Evolutionary conservation across 1,284 basidiomycete genomes (phyloP).

Genomic region (Fomitopsis pinicola): DNA sequence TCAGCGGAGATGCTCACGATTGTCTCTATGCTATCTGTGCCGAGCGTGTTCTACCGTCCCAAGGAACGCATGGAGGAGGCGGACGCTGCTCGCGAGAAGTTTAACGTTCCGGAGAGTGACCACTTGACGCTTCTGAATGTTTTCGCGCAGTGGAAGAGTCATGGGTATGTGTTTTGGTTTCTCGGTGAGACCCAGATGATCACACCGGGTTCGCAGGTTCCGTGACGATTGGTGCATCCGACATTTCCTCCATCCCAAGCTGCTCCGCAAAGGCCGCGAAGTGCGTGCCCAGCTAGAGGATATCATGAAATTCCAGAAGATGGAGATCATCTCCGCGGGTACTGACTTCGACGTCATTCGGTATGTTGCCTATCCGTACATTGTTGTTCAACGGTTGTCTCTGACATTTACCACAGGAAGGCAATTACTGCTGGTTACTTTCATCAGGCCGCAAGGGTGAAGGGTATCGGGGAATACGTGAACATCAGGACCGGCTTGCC

Average conservation of each 20-base stretch:
- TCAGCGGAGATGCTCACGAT: conserved; percentile 97
- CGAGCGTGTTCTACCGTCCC: conserved; percentile 94
- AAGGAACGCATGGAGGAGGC: conserved; percentile 95
- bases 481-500: conserved; percentile 95
- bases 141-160: conserved; percentile 97
- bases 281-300: conserved; percentile 97
- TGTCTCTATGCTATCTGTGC: conserved; percentile 98
- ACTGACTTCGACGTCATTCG: conserved; percentile 95
- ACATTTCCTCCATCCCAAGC: conserved; percentile 96
- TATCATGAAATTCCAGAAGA: conserved; percentile 98
- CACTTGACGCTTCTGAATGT: conserved; percentile 95
- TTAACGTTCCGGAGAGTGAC: conserved; percentile 97
- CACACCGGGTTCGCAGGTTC: conserved; percentile 43
- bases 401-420: conserved; percentile 55
- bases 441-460: conserved; percentile 96
- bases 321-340: conserved; percentile 85
- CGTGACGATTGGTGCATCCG: conserved; percentile 92
- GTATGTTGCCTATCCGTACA: conserved; percentile 34
- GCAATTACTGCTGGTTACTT: conserved; percentile 98
- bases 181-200: background rate
- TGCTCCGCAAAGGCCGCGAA: conserved; percentile 92
- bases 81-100: conserved; percentile 96
- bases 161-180: conserved; percentile 54
- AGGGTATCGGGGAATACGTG: conserved; percentile 98
- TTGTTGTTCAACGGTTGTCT: background rate